Base-by-base conservation (phyloP, 2,329 filamentous ascomycete species). In the Zymoseptoria tritici region DNA sequence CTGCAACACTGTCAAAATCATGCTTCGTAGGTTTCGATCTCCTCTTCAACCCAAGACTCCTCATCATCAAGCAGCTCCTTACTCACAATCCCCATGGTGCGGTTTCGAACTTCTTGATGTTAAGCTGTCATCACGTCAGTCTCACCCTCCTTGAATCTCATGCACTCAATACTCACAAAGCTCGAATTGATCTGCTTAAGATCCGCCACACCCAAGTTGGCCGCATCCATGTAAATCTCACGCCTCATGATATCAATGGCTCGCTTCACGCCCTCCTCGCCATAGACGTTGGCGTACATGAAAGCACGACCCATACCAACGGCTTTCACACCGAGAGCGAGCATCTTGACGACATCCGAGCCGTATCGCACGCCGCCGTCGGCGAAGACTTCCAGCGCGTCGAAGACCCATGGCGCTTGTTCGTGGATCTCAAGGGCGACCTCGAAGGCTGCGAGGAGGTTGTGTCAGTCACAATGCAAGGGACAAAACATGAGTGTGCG, bases 341-440 rank as follows among this genome's bases (percentile, higher is more conserved):
- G 67, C 3, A 76, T 66, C 63, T 75, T 76, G 49, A 76, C 62
- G 9, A 75, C 67, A 57, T 77, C 62, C 20, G 69, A 66, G 31
- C 74, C 75, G 55, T 75, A 75, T 13, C 75, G 69, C 4, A 76
- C 72, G 58, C 75, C 74, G 13, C 74, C 73, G 49, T 76, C 74
- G 6, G 73, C 74, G 54, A 68, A 74, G 5, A 77, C 73, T 57
- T 77, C 75, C 20, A 71, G 65, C 56, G 74, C 57, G 50, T 72
- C 64, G 66, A 76, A 77, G 19, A 77, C 68, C 19, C 72, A 70
- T 0, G 75, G 75, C 6, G 68, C 73, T 31, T 73, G 62, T 42
- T 83, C 85, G 73, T 89, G 86, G 59, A 91, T 87, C 63, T 91
- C 89, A 11, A 89, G 82, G 3, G 88, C 89, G 56, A 93, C 85